Conservation (phyloP, 1,284 basidiomycete genomes). For the Crepidotus sp. region DNA sequence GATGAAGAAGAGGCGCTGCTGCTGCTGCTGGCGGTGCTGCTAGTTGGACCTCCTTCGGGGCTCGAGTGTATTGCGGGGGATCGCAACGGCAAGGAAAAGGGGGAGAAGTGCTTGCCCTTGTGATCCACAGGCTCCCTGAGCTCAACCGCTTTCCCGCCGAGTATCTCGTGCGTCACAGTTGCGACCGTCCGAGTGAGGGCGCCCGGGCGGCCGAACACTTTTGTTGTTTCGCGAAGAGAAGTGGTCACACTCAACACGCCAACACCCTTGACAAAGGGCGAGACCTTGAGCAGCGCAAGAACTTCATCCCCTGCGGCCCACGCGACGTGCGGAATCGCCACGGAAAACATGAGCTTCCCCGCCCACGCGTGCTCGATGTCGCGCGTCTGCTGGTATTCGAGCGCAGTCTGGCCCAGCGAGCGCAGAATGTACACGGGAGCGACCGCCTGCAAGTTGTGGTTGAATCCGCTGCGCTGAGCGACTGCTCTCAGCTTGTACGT, state of each 20-base stretch:
- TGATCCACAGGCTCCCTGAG: slow-evolving; percentile 20
- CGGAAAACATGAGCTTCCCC: slow-evolving; percentile 77
- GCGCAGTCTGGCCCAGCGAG: slow-evolving; percentile 57
- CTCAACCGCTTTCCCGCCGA: slow-evolving; percentile 50
- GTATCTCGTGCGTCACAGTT: slow-evolving; percentile 63
- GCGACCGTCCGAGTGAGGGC: slow-evolving; percentile 55
- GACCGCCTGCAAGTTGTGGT: slow-evolving; percentile 57
- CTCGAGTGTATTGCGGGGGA: neutral
- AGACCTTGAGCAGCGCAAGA: slow-evolving; percentile 77
- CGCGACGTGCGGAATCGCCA: slow-evolving; percentile 80
- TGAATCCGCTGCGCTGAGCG: slow-evolving; percentile 65
- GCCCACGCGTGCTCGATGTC: slow-evolving; percentile 73
- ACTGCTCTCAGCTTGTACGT: slow-evolving; percentile 82
- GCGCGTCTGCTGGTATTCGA: slow-evolving; percentile 91
- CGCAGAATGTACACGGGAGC: slow-evolving; percentile 63
- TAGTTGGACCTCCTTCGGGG: slow-evolving; percentile 7
- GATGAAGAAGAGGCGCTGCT: neutral
- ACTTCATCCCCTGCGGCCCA: slow-evolving; percentile 85
- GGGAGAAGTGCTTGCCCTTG: slow-evolving; percentile 24
- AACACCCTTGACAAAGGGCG: slow-evolving; percentile 79
- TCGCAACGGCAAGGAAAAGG: slow-evolving; percentile 14
- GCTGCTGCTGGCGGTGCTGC: neutral
- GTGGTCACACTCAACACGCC: slow-evolving; percentile 61
- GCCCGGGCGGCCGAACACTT: slow-evolving; percentile 50
- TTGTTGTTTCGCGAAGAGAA: slow-evolving; percentile 69